Percentiles rank a stretch among this genome's conserved stretches.
phyloP scores from a whole-genome alignment of 768 basidiomycete species.

The Termitomyces sp. region DNA sequence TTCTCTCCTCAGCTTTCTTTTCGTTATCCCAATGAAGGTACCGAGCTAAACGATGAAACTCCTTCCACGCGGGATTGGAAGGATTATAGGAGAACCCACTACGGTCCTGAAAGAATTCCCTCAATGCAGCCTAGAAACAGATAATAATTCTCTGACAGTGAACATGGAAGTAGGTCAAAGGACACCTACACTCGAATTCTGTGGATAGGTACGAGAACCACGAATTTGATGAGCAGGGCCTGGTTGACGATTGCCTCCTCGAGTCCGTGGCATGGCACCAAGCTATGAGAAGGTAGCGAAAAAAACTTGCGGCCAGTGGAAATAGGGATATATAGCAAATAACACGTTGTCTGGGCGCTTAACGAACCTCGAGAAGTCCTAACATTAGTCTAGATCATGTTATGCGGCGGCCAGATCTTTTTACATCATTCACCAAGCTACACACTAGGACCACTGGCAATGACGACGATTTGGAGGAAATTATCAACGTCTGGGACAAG shows the following conservation, averaged over 20 bases:
- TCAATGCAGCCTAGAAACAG: neutral
- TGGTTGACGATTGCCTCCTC: neutral
- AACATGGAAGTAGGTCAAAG: neutral
- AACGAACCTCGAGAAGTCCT: neutral
- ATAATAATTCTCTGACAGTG: no score
- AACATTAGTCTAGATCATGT: no score
- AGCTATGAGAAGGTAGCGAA: neutral
- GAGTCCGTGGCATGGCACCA: neutral
- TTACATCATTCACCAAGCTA: no score
- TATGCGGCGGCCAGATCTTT: neutral
- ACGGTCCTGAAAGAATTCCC: slow-evolving; percentile 17
- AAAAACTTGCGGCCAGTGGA: no score
- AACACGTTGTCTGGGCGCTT: neutral
- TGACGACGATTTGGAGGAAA: no score
- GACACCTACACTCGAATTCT: neutral
- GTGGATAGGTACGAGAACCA: no score
- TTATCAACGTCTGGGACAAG: no score
- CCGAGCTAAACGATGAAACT: slow-evolving; percentile 21
- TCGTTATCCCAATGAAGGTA: slow-evolving; percentile 12
- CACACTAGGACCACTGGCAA: no score
- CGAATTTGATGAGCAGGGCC: neutral
- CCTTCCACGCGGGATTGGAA: slow-evolving; percentile 13
- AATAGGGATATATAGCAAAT: neutral
- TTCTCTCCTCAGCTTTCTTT: slow-evolving; percentile 9
- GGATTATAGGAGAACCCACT: slow-evolving; percentile 16